Evolutionary conservation across 2,329 filamentous ascomycete genomes (phyloP).

Genomic region (Sarocladium oryzae): DNA sequence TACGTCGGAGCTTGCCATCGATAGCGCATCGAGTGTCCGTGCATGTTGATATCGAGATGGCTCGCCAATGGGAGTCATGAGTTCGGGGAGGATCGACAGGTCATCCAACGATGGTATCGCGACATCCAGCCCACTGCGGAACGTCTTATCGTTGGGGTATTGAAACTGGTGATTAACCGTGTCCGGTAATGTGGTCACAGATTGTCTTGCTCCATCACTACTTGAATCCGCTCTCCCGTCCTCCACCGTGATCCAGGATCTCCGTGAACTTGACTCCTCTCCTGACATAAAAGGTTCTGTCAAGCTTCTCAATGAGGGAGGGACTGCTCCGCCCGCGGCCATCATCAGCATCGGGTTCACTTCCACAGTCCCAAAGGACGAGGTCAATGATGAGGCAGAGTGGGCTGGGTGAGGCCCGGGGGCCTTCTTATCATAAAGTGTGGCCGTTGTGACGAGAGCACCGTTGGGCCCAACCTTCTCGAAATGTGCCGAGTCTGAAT

Average conservation of each 20-base stretch:
- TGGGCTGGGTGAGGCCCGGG: not conserved
- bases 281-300: not conserved
- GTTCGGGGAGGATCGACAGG: conserved; percentile 16
- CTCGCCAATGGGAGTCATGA: not conserved
- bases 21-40: conserved; percentile 11
- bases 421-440: not conserved
- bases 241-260: conserved; percentile 30
- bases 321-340: conserved; percentile 5
- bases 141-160: conserved; percentile 16
- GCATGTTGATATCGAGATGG: not conserved
- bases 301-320: not conserved
- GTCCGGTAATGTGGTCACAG: not conserved
- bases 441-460: not conserved
- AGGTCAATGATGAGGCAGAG: not conserved
- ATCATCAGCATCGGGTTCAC: conserved; percentile 3
- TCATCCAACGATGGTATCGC: conserved; percentile 23
- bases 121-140: conserved; percentile 22
- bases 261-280: not conserved
- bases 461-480: not conserved
- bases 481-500: conserved; percentile 10
- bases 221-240: not conserved
- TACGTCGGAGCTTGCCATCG: conserved; percentile 14
- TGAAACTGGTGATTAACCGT: conserved; percentile 12
- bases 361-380: not conserved
- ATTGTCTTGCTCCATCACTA: not conserved